Percentiles rank a stretch among this genome's conserved stretches.
phyloP scores from a whole-genome alignment of 2,329 filamentous ascomycete species.

The Beauveria sp. region DNA sequence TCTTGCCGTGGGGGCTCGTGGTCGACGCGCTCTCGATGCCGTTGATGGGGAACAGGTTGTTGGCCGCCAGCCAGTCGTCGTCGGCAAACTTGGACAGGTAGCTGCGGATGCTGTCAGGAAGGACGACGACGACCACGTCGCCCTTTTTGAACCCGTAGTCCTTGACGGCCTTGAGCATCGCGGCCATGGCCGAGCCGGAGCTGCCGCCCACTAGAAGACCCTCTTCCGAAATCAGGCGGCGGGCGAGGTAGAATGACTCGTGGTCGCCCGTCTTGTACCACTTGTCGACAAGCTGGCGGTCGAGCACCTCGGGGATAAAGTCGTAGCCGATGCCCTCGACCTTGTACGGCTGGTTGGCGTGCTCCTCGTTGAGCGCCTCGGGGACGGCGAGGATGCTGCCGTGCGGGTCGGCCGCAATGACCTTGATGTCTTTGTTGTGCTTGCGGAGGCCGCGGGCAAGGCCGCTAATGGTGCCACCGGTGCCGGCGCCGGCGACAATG shows the following conservation, averaged over 20 bases:
- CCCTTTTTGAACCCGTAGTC: conserved; percentile 72
- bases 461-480: conserved; percentile 90
- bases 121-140: conserved; percentile 81
- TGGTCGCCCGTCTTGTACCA: conserved; percentile 98
- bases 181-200: conserved; percentile 85
- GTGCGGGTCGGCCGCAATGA: conserved; percentile 86
- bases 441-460: conserved; percentile 79
- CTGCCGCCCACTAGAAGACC: conserved; percentile 89
- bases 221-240: conserved; percentile 87
- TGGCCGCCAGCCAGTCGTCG: conserved; percentile 97
- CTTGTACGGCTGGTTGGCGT: conserved; percentile 82
- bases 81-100: conserved; percentile 98
- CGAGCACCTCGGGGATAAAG: conserved; percentile 90
- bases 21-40: conserved; percentile 40
- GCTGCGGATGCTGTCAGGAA: conserved; percentile 94
- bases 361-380: conserved; percentile 67
- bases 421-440: conserved; percentile 77
- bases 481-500: conserved; percentile 86
- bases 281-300: conserved; percentile 71
- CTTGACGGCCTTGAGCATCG: conserved; percentile 66
- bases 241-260: conserved; percentile 84
- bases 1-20: conserved; percentile 26
- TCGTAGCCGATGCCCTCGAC: conserved; percentile 99
- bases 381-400: conserved; percentile 88
- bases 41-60: conserved; percentile 70